phyloP scores from a whole-genome alignment of 495 filamentous ascomycete species.

The Lindgomyces ingoldianus region DNA sequence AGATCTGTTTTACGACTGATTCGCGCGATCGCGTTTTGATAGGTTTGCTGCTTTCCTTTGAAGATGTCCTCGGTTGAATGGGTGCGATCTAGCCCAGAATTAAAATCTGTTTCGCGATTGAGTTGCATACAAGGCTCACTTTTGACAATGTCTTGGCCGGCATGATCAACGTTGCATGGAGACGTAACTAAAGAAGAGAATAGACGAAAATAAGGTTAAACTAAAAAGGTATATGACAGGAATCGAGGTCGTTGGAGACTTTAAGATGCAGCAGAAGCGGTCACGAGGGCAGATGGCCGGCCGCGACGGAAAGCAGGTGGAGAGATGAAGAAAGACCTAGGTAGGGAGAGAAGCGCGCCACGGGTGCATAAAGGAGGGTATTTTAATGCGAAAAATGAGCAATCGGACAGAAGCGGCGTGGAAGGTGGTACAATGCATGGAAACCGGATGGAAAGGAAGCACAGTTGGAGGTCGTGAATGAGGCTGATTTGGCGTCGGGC shows the following conservation, averaged over 20 bases:
- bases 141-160: constrained; percentile 31
- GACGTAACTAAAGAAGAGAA: neutral
- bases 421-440: constrained; percentile 28
- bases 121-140: constrained; percentile 16
- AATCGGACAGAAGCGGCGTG: neutral
- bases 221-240: constrained; percentile 3
- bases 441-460: constrained; percentile 13
- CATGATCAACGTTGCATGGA: constrained; percentile 18
- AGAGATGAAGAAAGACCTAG: constrained; percentile 4
- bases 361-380: constrained; percentile 28
- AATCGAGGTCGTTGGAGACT: neutral
- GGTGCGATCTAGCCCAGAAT: constrained; percentile 14
- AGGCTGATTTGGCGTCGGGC: neutral
- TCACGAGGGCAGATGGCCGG: constrained; percentile 20
- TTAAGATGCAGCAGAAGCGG: constrained; percentile 6
- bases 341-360: constrained; percentile 2
- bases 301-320: neutral
- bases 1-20: constrained; percentile 19
- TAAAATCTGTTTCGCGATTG: constrained; percentile 1
- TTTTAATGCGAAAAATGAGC: neutral
- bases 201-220: neutral
- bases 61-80: constrained; percentile 10
- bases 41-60: constrained; percentile 5
- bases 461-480: neutral
- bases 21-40: constrained; percentile 9